Evolutionary conservation across 2,329 filamentous ascomycete species (phyloP), one percentile per base, ranked within the genome.

Genomic region (Colletotrichum musicola): DNA sequence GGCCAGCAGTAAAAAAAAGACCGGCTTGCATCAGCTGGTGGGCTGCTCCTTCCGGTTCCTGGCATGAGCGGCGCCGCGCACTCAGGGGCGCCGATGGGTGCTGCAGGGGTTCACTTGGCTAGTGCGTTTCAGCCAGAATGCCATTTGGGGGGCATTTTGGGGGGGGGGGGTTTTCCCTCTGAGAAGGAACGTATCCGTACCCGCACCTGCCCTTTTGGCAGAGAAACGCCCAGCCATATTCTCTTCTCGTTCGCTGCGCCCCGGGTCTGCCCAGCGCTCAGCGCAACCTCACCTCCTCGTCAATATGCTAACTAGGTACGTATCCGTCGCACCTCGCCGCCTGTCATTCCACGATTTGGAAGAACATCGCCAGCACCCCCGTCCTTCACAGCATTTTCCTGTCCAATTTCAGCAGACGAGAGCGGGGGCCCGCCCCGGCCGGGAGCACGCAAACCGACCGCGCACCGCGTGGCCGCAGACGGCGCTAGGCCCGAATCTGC

Each of bases 81-180:
- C 30, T 64, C 64, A 64, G 64, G 64, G 54, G 47, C 61, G 58
- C 12, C 12, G 47, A 58, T 61, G 53, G 60, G 42, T 60, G 42
- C 50, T 58, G 62, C 65, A 68, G 65, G 65, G 65, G 65, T 40
- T 57, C 18, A 30, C 59, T 44, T 44, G 46, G 10, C 51, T 67
- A 67, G 64, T 44, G 64, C 53, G 64, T 67, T 67, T 63, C 64
- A 67, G 59, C 35, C 44, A 67, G 51, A 63, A 67, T 67, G 51
- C 64, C 64, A 63, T 67, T 62, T 44, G 64, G 50, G 20, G 35
- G 53, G 35, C 14, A n/a, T 18, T 16, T 16, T 20, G n/a, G n/a
- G n/a, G 50, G 64, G 50, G 20, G 35, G 53, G 35, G n/a, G 22
- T 18, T 16, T 16, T 20, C 30, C 42, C 25, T 16, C 35, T 12